Evolutionary conservation across 768 basidiomycete species (phyloP), one percentile per base, ranked within the genome.

Genomic region (Lentinus brumalis): DNA sequence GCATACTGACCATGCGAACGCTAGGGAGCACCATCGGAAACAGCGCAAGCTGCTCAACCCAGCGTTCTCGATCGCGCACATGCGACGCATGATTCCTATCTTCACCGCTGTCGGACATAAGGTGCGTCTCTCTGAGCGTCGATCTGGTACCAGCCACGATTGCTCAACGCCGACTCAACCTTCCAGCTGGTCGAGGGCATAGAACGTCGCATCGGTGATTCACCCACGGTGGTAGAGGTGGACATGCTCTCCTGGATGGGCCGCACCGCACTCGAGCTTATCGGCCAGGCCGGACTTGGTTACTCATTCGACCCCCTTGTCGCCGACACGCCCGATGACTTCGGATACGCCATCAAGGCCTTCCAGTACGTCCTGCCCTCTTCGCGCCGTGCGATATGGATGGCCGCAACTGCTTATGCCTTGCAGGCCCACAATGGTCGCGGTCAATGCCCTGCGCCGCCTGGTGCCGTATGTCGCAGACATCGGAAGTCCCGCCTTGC

Each of bases 281-380:
- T 83, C 45, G 81, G 79, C 3, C 80, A 78, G 69, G 76, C 76
- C 31, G 80, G 82, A 3, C 72, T 83, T 21, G 77, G 77, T 1
- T 72, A 69, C 53, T 74, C 75, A 2, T 76, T 77, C 55, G 74
- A 77, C 46, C 53, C 66, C 7, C 70, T 83, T 5, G 64, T 59
- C 12, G 74, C 74, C 44, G 73, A 75, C 0, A 75, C 15, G 31
- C 42, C 16, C 15, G 59, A 51, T n/a, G 47, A 44, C 8, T 42
- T 42, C 31, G 62, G 58, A 2, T 31, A 54, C 26, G 57, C 62
- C 42, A 44, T 59, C 54, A 64, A 64, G 45, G 53, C 62, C 74
- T 66, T 75, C 69, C 32, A 79, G 67, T 70, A 16, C 14, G 68
- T 51, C 29, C 26, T 29, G 11, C 16, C 31, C 55, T 42, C 53